phyloP scores from a whole-genome alignment of 768 basidiomycete genomes.

The Naganishia randhawae region DNA sequence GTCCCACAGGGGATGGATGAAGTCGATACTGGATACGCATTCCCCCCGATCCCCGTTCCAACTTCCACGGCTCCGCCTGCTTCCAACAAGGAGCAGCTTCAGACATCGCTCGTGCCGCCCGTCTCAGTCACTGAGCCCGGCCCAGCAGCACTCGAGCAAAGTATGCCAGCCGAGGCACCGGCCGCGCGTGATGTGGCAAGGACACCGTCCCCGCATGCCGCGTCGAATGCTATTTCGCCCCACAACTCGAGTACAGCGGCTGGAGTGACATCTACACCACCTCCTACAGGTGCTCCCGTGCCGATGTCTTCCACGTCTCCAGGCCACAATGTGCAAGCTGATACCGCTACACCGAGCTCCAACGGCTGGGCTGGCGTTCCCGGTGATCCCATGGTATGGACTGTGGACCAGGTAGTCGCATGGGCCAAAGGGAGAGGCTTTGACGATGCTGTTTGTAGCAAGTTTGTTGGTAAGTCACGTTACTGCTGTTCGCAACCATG shows the following conservation, averaged over 20 bases:
- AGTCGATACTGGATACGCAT: slow-evolving; percentile 17
- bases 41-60: slow-evolving; percentile 15
- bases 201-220: slow-evolving; percentile 2
- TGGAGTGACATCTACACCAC: background rate
- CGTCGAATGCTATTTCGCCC: background rate
- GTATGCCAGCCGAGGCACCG: background rate
- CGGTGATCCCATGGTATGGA: slow-evolving; percentile 69
- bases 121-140: slow-evolving; percentile 1
- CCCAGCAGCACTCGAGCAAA: background rate
- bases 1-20: slow-evolving; percentile 7
- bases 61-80: background rate
- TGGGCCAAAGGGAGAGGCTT: slow-evolving; percentile 85
- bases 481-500: background rate
- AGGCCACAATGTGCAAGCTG: background rate
- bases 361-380: slow-evolving; percentile 29
- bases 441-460: slow-evolving; percentile 72
- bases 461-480: slow-evolving; percentile 69
- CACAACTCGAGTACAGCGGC: background rate
- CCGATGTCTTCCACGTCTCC: background rate
- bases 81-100: background rate
- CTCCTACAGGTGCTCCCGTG: background rate
- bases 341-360: background rate
- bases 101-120: background rate
- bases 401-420: slow-evolving; percentile 77
- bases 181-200: background rate